Conservation (phyloP, 345 rosid genomes). For the Kandelia obovata region DNA sequence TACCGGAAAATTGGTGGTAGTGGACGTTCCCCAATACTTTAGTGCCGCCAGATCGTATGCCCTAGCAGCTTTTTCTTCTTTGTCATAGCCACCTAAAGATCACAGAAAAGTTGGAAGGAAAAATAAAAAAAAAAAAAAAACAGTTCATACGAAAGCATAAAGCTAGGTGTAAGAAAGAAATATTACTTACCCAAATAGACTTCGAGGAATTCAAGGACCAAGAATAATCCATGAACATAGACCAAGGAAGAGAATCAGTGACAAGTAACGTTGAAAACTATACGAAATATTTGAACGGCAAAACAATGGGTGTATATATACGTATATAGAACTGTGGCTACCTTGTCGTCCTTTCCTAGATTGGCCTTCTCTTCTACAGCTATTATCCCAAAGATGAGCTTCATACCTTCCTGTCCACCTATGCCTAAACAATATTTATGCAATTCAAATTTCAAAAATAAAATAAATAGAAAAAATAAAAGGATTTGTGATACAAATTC, state of each 20-base stretch:
- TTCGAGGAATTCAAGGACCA: slow-evolving; percentile 27
- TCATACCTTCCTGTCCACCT: slow-evolving; percentile 99
- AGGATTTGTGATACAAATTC: not conserved
- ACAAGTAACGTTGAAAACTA: not conserved
- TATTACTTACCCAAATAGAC: slow-evolving; percentile 79
- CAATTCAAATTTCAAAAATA: not conserved
- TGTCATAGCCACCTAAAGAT: slow-evolving; percentile 87
- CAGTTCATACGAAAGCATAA: not conserved
- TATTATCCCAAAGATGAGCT: slow-evolving; percentile 99
- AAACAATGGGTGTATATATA: not conserved
- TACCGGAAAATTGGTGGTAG: slow-evolving; percentile 95
- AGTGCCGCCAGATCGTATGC: slow-evolving; percentile 95
- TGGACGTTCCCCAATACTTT: slow-evolving; percentile 97
- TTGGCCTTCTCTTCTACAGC: slow-evolving; percentile 98
- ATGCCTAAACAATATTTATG: slow-evolving; percentile 49
- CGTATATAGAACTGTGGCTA: slow-evolving; percentile 6
- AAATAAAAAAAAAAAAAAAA: not conserved
- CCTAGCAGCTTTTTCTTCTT: slow-evolving; percentile 99
- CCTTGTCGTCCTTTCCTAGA: slow-evolving; percentile 99
- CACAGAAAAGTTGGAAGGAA: not conserved
- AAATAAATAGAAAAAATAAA: not conserved
- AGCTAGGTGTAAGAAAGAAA: not conserved
- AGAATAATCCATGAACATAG: slow-evolving; percentile 21
- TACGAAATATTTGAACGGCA: no score
- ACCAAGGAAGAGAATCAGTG: slow-evolving; percentile 17